A percentile compares a stretch with the other conserved stretches of the same genome.
Evolutionary conservation across 1,284 basidiomycete genomes (phyloP).

Genomic region (Trichosporon faecale): DNA sequence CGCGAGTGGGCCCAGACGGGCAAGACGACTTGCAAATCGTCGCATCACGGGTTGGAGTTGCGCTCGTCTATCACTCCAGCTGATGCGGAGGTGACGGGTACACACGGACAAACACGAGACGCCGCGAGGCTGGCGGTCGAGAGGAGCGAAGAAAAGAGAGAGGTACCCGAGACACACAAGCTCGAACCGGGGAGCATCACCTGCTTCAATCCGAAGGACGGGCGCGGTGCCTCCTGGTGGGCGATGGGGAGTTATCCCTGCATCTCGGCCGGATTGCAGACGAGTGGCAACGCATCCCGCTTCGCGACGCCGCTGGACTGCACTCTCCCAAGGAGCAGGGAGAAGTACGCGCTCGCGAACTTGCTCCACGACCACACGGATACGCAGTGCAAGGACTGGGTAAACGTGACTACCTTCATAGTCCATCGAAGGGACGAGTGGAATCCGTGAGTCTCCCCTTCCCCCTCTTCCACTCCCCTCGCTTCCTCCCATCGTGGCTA

Average conservation of each 20-base stretch:
- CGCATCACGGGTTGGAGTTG: neutral
- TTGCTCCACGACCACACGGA: neutral
- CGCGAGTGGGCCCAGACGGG: conserved; percentile 15
- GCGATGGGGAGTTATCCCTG: neutral
- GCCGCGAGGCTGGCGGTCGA: neutral
- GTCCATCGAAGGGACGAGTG: conserved; percentile 45
- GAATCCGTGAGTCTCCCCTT: conserved; percentile 41
- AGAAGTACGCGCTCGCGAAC: conserved; percentile 2
- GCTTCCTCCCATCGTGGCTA: too few species aligned
- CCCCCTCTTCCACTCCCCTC: too few species aligned
- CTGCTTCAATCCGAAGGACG: conserved; percentile 3
- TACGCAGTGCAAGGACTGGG: neutral
- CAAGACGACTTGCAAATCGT: neutral
- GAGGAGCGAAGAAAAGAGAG: neutral
- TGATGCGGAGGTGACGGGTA: neutral
- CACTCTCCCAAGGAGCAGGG: neutral
- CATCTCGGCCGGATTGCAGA: neutral
- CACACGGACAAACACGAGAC: too few species aligned
- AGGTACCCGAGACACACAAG: neutral
- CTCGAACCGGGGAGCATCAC: neutral
- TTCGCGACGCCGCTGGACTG: neutral
- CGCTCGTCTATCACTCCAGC: neutral
- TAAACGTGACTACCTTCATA: conserved; percentile 33
- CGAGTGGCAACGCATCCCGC: neutral
- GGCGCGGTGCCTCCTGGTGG: neutral